Conservation (phyloP, 1,139 yeast genomes). For the Debaryomycetaceae sp. region DNA sequence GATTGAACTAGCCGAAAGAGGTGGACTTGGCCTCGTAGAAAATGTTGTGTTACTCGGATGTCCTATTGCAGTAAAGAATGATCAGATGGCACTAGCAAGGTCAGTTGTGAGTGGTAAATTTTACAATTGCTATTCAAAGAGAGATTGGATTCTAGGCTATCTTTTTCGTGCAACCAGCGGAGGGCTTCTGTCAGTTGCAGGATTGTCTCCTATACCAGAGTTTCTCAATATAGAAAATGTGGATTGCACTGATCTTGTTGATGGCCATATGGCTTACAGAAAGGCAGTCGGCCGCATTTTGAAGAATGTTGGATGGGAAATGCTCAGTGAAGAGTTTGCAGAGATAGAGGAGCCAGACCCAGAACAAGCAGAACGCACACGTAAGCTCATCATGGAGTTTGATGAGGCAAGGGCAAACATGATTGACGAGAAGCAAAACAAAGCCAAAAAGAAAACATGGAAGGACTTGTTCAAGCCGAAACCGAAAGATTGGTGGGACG, state of each 20-base stretch:
- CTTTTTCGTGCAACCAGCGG: constrained; percentile 94
- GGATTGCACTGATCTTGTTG: constrained; percentile 82
- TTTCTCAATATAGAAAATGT: constrained; percentile 72
- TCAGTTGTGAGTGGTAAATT: constrained; percentile 89
- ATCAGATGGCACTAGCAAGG: constrained; percentile 75
- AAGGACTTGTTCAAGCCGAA: constrained; percentile 71
- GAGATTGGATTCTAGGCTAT: constrained; percentile 97
- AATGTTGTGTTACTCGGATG: constrained; percentile 87
- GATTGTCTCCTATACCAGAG: constrained; percentile 71
- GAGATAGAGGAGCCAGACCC: constrained; percentile 98
- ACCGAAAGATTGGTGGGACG: constrained; percentile 87
- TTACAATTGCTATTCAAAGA: constrained; percentile 84
- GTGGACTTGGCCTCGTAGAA: constrained; percentile 86
- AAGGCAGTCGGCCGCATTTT: constrained; percentile 84
- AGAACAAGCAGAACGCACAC: constrained; percentile 75
- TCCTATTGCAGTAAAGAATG: constrained; percentile 77
- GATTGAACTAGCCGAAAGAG: constrained; percentile 77
- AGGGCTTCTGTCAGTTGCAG: constrained; percentile 86
- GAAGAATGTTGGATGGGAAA: constrained; percentile 70
- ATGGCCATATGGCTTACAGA: constrained; percentile 97
- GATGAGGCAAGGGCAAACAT: constrained; percentile 75
- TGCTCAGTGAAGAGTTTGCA: constrained; percentile 83
- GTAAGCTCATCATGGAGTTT: constrained; percentile 77
- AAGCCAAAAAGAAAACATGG: constrained; percentile 45
- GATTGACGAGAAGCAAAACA: constrained; percentile 33